phyloP scores from a whole-genome alignment of 768 basidiomycete species.

The Boletus patriciae region DNA sequence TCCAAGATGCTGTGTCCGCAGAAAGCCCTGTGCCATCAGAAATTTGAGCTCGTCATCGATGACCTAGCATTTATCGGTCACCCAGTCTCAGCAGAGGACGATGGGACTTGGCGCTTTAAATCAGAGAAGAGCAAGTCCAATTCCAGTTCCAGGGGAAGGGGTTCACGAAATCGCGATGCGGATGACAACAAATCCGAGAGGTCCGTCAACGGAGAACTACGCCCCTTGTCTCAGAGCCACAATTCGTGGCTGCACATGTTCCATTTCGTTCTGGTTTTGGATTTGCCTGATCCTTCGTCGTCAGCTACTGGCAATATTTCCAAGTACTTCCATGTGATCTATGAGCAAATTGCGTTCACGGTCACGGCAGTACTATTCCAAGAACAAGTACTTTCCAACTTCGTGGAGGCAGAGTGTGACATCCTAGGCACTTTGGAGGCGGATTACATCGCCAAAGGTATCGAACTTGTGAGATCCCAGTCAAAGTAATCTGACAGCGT shows the following conservation, averaged over 20 bases:
- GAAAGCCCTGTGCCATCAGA: slow-evolving; percentile 82
- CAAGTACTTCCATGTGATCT: slow-evolving; percentile 83
- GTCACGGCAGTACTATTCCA: slow-evolving; percentile 90
- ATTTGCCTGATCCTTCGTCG: slow-evolving; percentile 87
- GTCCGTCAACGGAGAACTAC: slow-evolving; percentile 38
- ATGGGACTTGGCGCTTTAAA: slow-evolving; percentile 75
- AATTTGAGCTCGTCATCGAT: slow-evolving; percentile 90
- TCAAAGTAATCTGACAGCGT: slow-evolving; percentile 8
- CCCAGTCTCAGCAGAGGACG: slow-evolving; percentile 78
- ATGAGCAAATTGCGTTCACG: slow-evolving; percentile 86
- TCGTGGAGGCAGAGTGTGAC: slow-evolving; percentile 82
- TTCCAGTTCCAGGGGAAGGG: slow-evolving; percentile 53
- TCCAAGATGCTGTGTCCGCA: slow-evolving; percentile 80
- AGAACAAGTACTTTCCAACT: slow-evolving; percentile 84
- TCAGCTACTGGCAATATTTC: slow-evolving; percentile 73
- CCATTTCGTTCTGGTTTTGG: slow-evolving; percentile 84
- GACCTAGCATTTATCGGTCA: slow-evolving; percentile 93
- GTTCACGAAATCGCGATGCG: slow-evolving; percentile 45
- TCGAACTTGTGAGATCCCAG: slow-evolving; percentile 35
- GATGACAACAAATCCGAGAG: slow-evolving; percentile 36
- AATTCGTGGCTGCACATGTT: slow-evolving; percentile 70
- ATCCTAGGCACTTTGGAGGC: slow-evolving; percentile 70
- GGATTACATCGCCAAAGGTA: slow-evolving; percentile 64
- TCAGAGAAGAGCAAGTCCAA: slow-evolving; percentile 54
- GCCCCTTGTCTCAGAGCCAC: slow-evolving; percentile 22